Evolutionary conservation across 306 rosid species (phyloP).

Genomic region (Cicer chorassanicum): DNA sequence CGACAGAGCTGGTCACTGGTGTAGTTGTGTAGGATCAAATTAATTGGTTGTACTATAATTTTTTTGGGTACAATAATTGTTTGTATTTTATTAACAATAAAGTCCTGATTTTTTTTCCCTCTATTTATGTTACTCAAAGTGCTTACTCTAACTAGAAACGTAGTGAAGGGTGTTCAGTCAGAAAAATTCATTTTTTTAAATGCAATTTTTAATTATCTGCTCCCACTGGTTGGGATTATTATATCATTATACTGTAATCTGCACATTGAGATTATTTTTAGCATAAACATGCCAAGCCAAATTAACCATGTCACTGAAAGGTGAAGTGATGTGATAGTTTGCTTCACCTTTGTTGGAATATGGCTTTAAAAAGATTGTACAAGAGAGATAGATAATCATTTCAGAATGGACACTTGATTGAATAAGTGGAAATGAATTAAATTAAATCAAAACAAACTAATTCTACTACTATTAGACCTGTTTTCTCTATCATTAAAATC

Average conservation of each 20-base stretch:
- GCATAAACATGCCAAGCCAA: not conserved
- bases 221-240: not conserved
- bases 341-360: not conserved
- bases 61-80: not conserved
- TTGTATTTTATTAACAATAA: constrained; percentile 24
- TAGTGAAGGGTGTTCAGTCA: constrained; percentile 19
- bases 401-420: not conserved
- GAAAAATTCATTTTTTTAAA: not conserved
- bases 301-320: not conserved
- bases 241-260: not conserved
- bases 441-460: not conserved
- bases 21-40: constrained; percentile 30
- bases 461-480: not conserved
- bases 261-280: not conserved
- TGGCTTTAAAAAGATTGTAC: not conserved
- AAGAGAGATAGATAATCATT: not conserved
- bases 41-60: not conserved
- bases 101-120: not conserved
- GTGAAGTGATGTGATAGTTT: not conserved
- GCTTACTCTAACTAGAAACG: constrained; percentile 10
- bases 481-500: not conserved
- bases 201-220: not conserved
- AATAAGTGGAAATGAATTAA: constrained; percentile 32
- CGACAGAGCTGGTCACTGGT: constrained; percentile 33
- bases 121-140: not conserved